Evolutionary conservation across 768 basidiomycete species (phyloP).

Genomic region (Termitomyces sp.): DNA sequence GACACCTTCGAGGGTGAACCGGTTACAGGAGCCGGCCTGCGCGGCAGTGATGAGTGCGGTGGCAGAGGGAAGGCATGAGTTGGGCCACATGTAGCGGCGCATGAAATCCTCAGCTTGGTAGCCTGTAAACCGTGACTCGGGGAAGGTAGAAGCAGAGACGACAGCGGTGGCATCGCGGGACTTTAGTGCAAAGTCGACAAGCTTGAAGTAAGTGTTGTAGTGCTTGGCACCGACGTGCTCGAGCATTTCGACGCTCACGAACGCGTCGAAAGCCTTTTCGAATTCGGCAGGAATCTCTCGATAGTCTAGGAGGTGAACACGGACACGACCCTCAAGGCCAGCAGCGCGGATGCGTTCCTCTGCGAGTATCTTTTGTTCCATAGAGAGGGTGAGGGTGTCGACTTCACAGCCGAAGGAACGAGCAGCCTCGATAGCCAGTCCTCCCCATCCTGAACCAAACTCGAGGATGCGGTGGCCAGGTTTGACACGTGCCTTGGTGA

Average conservation of each 20-base stretch:
- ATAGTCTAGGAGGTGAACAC: constrained; percentile 90
- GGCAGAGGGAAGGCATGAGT: constrained; percentile 84
- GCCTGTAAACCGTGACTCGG: constrained; percentile 62
- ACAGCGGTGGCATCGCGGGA: constrained; percentile 64
- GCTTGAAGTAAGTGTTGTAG: constrained; percentile 72
- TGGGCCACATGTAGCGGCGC: constrained; percentile 89
- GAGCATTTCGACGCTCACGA: constrained; percentile 80
- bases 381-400: constrained; percentile 84
- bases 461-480: constrained; percentile 83
- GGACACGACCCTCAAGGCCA: constrained; percentile 67
- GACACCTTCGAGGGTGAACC: constrained; percentile 81
- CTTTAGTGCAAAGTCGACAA: constrained; percentile 78
- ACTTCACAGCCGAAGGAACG: constrained; percentile 76
- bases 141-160: constrained; percentile 69
- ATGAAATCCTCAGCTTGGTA: constrained; percentile 87
- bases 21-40: constrained; percentile 64
- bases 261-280: constrained; percentile 77
- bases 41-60: constrained; percentile 78
- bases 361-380: constrained; percentile 84
- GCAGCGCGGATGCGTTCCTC: constrained; percentile 78
- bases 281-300: constrained; percentile 82
- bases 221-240: constrained; percentile 62
- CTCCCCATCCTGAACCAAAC: constrained; percentile 95
- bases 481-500: constrained; percentile 71
- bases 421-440: constrained; percentile 84